These are phyloP conservation scores for Xanthoparmelia taractica DNA, from an alignment of 495 filamentous ascomycete species.

Conservation along the genomic window DNA sequence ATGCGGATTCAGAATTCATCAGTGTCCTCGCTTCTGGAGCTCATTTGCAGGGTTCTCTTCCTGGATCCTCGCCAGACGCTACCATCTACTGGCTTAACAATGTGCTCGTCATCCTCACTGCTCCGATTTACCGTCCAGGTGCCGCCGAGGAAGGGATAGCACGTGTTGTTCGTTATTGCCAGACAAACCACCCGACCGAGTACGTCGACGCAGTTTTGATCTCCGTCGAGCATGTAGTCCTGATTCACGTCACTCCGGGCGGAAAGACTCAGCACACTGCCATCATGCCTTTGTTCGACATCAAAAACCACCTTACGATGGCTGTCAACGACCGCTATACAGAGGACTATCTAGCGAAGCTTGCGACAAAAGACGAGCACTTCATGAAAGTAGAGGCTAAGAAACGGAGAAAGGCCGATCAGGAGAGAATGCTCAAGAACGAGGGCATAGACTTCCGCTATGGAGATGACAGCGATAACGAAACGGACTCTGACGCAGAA, in stretches of 20 bases:
- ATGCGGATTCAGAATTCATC: not conserved
- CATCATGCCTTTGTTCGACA: slow-evolving; percentile 9
- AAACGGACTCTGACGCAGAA: not conserved
- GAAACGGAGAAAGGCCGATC: not conserved
- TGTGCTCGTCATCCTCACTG: slow-evolving; percentile 15
- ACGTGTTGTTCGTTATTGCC: slow-evolving; percentile 3
- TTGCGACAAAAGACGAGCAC: not conserved
- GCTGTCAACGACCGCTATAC: not conserved
- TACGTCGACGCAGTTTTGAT: slow-evolving; percentile 15
- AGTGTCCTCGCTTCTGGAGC: slow-evolving; percentile 2
- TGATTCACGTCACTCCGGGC: slow-evolving; percentile 5
- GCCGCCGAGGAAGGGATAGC: slow-evolving; percentile 5
- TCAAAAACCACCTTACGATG: slow-evolving; percentile 11
- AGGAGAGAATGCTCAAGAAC: not conserved
- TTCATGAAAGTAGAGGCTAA: not conserved
- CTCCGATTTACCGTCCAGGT: slow-evolving; percentile 5
- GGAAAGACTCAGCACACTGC: not conserved
- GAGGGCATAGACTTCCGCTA: not conserved
- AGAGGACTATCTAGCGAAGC: slow-evolving; percentile 2
- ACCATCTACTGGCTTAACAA: slow-evolving; percentile 18
- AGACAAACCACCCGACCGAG: not conserved
- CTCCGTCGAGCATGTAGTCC: slow-evolving; percentile 11
- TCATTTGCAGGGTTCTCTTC: slow-evolving; percentile 6
- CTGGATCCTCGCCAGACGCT: slow-evolving; percentile 11
- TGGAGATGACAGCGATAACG: not conserved